Evolutionary conservation across 2,329 filamentous ascomycete genomes (phyloP), one percentile per base, ranked within the genome.

Genomic region (Neocucurbitaria cava): DNA sequence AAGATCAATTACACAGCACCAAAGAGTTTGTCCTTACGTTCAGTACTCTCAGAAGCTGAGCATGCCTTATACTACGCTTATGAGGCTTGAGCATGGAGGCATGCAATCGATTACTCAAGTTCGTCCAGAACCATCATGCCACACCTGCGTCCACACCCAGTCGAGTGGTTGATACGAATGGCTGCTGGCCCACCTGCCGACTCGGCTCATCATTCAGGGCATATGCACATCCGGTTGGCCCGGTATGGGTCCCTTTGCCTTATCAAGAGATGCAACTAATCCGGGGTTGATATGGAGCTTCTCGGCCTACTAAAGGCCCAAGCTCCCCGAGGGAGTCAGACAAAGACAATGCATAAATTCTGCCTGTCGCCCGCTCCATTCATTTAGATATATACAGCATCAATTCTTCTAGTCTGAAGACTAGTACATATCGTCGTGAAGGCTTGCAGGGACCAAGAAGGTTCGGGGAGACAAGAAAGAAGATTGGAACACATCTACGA

Each of bases 211-310:
- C 41, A n/a, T 35, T 45, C 39, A 41, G 28, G 26, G 40, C n/a
- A 20, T 24, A 46, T 23, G 53, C 30, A 39, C 26, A 35, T 41
- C 33, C 33, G 28, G 52, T 39, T 55, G 45, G 52, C 21, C 56
- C 49, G 51, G 54, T 58, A n/a, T 62, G 53, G 58, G 58, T 49
- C 50, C 59, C 52, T 52, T 66, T 59, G 57, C 50, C 49, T 59
- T 66, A 69, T 69, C 60, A 62, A 52, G 48, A 53, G 39, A 36
- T 62, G 56, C 61, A 64, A 61, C 66, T 69, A 64, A 67, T 65
- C 66, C 59, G 63, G 68, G 64, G 62, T 50, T 50, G 54, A 61
- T 54, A 52, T 59, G 60, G 42, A 35, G 40, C 45, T 42, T 41
- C 31, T 64, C 56, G 58, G 63, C 48, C 46, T 36, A n/a, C 30